phyloP scores from a whole-genome alignment of 257 asterid genomes.

The Capsicum rhomboideum region DNA sequence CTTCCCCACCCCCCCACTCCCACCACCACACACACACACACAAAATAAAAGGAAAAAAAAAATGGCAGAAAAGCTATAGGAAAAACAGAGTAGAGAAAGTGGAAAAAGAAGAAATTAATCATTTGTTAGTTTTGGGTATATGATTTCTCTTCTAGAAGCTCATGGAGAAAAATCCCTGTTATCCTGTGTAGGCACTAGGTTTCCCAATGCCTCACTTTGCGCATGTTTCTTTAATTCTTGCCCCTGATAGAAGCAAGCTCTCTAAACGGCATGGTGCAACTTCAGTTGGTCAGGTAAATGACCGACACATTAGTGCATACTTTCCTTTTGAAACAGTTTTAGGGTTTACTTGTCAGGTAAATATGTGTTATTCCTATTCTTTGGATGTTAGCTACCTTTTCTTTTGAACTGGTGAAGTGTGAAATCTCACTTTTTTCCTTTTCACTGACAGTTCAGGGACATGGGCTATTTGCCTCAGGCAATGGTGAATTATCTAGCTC shows the following conservation, averaged over 20 bases:
- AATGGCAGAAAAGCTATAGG: background rate
- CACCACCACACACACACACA: too few species aligned
- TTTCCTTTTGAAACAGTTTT: slow-evolving; percentile 7
- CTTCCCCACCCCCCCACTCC: background rate
- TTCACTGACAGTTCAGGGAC: slow-evolving; percentile 68
- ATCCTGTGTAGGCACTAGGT: slow-evolving; percentile 60
- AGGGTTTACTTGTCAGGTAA: background rate
- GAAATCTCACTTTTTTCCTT: slow-evolving; percentile 9
- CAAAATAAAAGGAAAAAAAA: background rate
- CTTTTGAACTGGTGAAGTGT: background rate
- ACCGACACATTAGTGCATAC: background rate
- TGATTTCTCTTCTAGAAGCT: slow-evolving; percentile 19
- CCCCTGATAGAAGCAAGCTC: slow-evolving; percentile 95
- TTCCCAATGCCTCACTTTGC: slow-evolving; percentile 88
- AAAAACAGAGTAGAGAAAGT: background rate
- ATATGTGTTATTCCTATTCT: background rate
- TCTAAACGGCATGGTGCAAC: slow-evolving; percentile 98
- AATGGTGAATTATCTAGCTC: slow-evolving; percentile 90
- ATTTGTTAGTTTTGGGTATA: background rate
- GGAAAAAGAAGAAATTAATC: background rate
- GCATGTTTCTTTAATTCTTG: slow-evolving; percentile 89
- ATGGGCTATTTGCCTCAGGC: slow-evolving; percentile 87
- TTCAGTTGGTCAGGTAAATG: slow-evolving; percentile 90
- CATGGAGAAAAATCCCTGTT: slow-evolving; percentile 10
- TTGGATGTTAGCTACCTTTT: background rate